Evolutionary conservation across 2,329 filamentous ascomycete species (phyloP), one percentile per base, ranked within the genome.

Genomic region (Fusarium pseudograminearum): DNA sequence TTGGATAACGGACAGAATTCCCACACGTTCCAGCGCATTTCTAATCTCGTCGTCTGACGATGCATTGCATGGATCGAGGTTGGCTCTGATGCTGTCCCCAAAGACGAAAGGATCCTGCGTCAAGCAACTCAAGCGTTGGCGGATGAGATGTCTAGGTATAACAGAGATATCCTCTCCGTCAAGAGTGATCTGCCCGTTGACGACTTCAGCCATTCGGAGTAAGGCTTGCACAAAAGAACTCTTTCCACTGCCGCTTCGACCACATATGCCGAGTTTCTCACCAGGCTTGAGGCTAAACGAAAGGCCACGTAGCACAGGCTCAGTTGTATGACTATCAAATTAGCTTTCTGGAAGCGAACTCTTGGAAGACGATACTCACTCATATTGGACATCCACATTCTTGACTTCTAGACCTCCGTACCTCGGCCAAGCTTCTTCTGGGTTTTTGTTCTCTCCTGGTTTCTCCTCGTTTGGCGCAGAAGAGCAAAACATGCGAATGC

Each of bases 51-150:
- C 78, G 50, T 87, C 81, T 2, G 79, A 76, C 44, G 76, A 76
- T 8, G 71, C 70, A 1, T 68, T 69, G 2, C 76, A 71, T 0
- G 86, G 85, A 61, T 87, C 85, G 1, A 84, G 76, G 47, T 88
- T 89, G n/a, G 79, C 77, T 1, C 84, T 80, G 1, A 89, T 76
- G 0, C 78, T 84, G 18, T 84, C 84, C 3, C 80, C 80, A 26
- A 88, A 79, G 20, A 86, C 79, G 56, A 87, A 81, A 0, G 84
- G 80, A 34, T 88, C 86, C 75, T 88, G 86, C 0, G 86, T 83
- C 20, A 87, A 73, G 10, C 81, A 81, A 41, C 83, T 83, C 12
- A 87, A 74, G 7, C 68, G 70, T 14, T 76, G 65, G 11, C 78
- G 78, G 22, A 79, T 59, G 26, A 73, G 16, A 6, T 70, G 55